A percentile compares a stretch with the other conserved stretches of the same genome.
Conservation (phyloP, 805 yeast species). For the Saccharomycopsis fibuligera region DNA sequence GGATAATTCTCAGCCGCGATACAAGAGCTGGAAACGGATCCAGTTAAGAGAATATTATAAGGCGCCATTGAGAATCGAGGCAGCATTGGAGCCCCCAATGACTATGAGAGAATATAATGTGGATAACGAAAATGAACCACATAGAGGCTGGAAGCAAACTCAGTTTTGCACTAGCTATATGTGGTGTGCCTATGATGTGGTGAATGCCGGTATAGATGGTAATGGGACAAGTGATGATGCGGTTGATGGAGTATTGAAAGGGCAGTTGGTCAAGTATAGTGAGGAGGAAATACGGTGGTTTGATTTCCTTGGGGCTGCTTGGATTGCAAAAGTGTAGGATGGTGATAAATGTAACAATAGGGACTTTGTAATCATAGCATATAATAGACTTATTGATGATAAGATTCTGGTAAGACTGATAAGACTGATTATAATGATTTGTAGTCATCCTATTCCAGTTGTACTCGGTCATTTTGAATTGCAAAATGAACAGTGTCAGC, state of each 20-base stretch:
- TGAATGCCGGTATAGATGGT: slow-evolving; percentile 24
- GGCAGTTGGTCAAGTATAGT: slow-evolving; percentile 1
- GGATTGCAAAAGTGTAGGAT: slow-evolving; percentile 6
- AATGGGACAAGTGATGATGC: neutral
- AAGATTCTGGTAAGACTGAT: too few species aligned
- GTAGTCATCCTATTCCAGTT: too few species aligned
- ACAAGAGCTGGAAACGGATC: slow-evolving; percentile 21
- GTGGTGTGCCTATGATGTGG: slow-evolving; percentile 54
- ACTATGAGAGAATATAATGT: slow-evolving; percentile 28
- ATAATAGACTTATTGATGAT: too few species aligned
- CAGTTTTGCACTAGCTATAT: slow-evolving; percentile 42
- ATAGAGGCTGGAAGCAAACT: slow-evolving; percentile 39
- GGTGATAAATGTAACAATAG: too few species aligned
- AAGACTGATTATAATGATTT: too few species aligned
- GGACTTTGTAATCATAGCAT: too few species aligned
- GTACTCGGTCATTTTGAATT: too few species aligned
- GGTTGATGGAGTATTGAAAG: slow-evolving; percentile 7
- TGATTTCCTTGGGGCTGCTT: slow-evolving; percentile 10
- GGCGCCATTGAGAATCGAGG: slow-evolving; percentile 36
- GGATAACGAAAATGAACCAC: slow-evolving; percentile 33
- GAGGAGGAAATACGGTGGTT: slow-evolving; percentile 9
- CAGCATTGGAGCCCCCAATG: slow-evolving; percentile 49
- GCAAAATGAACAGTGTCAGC: too few species aligned
- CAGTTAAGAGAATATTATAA: slow-evolving; percentile 30
- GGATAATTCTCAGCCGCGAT: slow-evolving; percentile 29